Conservation (phyloP, 805 yeast genomes). For the Candida quercuum region DNA sequence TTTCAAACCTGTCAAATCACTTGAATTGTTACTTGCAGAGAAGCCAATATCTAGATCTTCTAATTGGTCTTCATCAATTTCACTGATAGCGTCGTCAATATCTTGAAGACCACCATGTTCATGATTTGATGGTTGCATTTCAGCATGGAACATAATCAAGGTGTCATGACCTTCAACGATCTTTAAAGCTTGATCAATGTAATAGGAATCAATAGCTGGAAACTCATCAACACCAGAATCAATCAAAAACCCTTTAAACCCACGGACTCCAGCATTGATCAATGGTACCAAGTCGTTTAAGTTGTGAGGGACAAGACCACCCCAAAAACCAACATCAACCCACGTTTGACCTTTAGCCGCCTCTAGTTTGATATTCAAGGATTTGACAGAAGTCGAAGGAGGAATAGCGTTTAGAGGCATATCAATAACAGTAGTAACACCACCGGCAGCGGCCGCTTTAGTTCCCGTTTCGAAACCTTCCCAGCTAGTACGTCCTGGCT, state of each 20-base stretch:
- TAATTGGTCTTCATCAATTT: slow-evolving; percentile 15
- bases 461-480: slow-evolving; percentile 98
- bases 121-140: slow-evolving; percentile 53
- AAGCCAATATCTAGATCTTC: slow-evolving; percentile 20
- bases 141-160: slow-evolving; percentile 89
- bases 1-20: slow-evolving; percentile 3
- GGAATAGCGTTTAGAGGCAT: slow-evolving; percentile 97
- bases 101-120: slow-evolving; percentile 26
- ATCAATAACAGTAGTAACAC: slow-evolving; percentile 92
- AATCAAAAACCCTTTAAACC: slow-evolving; percentile 88
- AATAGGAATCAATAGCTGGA: slow-evolving; percentile 66
- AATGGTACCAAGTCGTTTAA: slow-evolving; percentile 65
- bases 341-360: slow-evolving; percentile 82
- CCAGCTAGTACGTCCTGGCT: slow-evolving; percentile 98
- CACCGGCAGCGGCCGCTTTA: slow-evolving; percentile 90
- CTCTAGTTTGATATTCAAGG: slow-evolving; percentile 64
- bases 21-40: not conserved
- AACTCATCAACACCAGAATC: slow-evolving; percentile 97
- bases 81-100: slow-evolving; percentile 4
- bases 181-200: slow-evolving; percentile 64
- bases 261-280: slow-evolving; percentile 82
- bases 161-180: slow-evolving; percentile 59
- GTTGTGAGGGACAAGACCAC: slow-evolving; percentile 85
- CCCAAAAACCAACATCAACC: slow-evolving; percentile 97
- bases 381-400: slow-evolving; percentile 82